Percentiles rank a stretch among this genome's conserved stretches.
These are phyloP conservation scores for Euphorbia celastroides DNA, from an alignment of 441 rosid species.

Conservation along the genomic window DNA sequence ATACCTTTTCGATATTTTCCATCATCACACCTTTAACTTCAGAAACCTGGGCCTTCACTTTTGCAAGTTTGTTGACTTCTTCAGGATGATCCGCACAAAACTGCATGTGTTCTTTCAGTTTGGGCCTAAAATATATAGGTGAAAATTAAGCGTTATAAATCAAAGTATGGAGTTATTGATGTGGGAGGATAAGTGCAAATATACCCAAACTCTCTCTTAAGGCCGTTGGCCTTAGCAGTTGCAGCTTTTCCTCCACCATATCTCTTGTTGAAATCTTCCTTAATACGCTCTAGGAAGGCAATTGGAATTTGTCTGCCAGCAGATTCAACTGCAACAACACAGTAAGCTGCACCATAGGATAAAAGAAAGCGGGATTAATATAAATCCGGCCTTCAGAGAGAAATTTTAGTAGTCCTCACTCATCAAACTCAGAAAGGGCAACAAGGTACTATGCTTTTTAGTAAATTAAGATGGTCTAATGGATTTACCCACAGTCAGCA, in stretches of 20 bases:
- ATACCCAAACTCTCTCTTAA: constrained; percentile 88
- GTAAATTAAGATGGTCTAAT: too few relatives aligned
- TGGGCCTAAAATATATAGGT: constrained; percentile 34
- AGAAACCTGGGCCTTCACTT: constrained; percentile 81
- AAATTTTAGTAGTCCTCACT: neutral
- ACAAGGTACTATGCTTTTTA: neutral
- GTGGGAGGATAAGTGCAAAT: neutral
- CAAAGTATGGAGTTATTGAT: neutral
- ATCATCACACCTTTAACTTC: constrained; percentile 91
- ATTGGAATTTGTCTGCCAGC: constrained; percentile 86
- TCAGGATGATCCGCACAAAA: constrained; percentile 71
- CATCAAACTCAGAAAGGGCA: neutral
- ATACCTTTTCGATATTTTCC: constrained; percentile 81
- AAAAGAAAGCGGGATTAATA: constrained; percentile 11
- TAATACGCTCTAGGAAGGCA: constrained; percentile 85
- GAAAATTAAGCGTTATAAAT: neutral
- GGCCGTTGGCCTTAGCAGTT: constrained; percentile 63
- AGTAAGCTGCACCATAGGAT: constrained; percentile 54
- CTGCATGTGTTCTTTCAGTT: constrained; percentile 82
- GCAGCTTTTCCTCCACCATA: constrained; percentile 84
- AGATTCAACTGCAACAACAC: constrained; percentile 94
- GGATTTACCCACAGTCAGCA: neutral
- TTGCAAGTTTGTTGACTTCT: constrained; percentile 67
- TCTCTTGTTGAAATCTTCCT: constrained; percentile 78
- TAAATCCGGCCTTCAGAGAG: neutral